Percentiles rank a stretch among this genome's conserved stretches.
These are phyloP conservation scores for Phanerochaete carnosa DNA, from an alignment of 768 basidiomycete genomes.

Conservation along the genomic window DNA sequence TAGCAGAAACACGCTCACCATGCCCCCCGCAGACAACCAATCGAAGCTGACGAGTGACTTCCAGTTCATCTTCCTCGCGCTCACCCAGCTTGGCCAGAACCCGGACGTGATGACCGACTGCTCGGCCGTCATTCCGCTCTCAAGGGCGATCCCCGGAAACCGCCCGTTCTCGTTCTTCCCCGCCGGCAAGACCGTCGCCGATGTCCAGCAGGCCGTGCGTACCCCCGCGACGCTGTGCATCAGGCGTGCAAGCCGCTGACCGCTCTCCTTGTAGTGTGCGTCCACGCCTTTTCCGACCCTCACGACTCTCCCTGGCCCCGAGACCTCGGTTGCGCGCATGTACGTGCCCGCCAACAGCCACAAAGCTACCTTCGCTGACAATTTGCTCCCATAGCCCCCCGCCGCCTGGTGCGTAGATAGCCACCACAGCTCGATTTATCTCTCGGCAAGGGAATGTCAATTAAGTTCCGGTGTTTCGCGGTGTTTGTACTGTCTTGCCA, in stretches of 20 bases:
- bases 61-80: slow-evolving; percentile 15
- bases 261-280: slow-evolving; percentile 17
- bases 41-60: slow-evolving; percentile 16
- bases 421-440: too few species aligned
- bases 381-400: too few species aligned
- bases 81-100: slow-evolving; percentile 21
- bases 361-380: too few species aligned
- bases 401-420: too few species aligned
- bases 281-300: slow-evolving; percentile 20
- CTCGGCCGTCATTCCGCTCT: slow-evolving; percentile 22
- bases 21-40: slow-evolving; percentile 18
- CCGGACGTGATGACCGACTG: slow-evolving; percentile 19
- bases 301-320: slow-evolving; percentile 27
- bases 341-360: too few species aligned
- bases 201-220: slow-evolving; percentile 25
- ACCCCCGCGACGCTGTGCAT: not conserved
- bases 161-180: slow-evolving; percentile 14
- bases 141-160: slow-evolving; percentile 5
- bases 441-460: too few species aligned
- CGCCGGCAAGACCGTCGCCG: slow-evolving; percentile 18
- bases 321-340: slow-evolving; percentile 18
- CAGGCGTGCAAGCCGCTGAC: slow-evolving; percentile 17
- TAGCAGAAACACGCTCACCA: not conserved
- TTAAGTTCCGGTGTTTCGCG: too few species aligned
- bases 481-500: too few species aligned